Base-by-base conservation (phyloP, 176 grass and related monocot genomes). In the Oryza longistaminata region DNA sequence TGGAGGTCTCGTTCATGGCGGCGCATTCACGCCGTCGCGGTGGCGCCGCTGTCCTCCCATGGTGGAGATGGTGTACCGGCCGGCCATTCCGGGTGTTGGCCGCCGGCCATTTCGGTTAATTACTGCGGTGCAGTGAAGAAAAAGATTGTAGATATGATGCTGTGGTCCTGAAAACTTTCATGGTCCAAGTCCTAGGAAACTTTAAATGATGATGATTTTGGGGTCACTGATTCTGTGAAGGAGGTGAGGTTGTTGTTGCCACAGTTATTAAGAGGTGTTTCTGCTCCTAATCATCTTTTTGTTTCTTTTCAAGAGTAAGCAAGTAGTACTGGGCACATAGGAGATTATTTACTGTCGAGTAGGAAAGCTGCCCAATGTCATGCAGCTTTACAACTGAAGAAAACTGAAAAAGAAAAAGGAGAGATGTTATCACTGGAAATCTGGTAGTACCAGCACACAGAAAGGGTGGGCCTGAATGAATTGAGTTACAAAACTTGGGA, bases 201-300 rank as follows among this genome's bases (percentile, higher is more conserved):
- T 85, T 72, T 61, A 76, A 76, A 44, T 58, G 49, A 5, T 44
- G 16, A n/a, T 60, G 16, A n/a, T 71, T 48, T 48, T 67, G 71
- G 52, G 40, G 16, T 67, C 11, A 14, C 48, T 37, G 35, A 75
- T 46, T 67, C 35, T 16, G 46, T 26, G 39, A 19, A 11, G 52
- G 83, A 34, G 46, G 74, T 71, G 48, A 46, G 75, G 50, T 86
- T 86, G 53, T 42, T 86, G 50, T 42, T 86, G 50, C 14, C 62
- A 17, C 13, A 53, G 45, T 53, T 39, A 40, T 40, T 39, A 40
- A 21, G 49, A 76, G 46, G 48, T n/a, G 27, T 58, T 76, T 76
- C 29, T n/a, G 16, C 3, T 55, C 49, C 10, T 58, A 55, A 35
- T 33, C 16, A 35, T 33, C 16, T 35, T 12, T 73, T 50, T 50